Evolutionary conservation across 192 early-diverging fungal genomes (phyloP), one percentile per base, ranked within the genome.

Genomic region (Podila clonocystis): DNA sequence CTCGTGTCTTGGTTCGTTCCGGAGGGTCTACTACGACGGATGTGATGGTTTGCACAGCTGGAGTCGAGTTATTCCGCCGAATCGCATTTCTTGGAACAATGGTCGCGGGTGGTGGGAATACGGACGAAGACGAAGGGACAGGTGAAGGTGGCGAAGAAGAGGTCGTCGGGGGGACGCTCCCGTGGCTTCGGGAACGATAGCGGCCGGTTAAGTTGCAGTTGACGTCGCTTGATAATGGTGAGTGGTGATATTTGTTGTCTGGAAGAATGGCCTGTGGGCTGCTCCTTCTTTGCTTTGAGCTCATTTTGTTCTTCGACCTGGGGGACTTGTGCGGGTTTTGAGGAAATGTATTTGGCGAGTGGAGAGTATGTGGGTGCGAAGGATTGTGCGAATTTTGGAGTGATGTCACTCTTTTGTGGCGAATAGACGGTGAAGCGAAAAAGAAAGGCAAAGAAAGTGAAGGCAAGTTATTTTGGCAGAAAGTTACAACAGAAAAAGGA

Each of bases 41-140:
- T 17, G 60, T 7, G n/a, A 31, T 11, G 33, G 58, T 72, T 9
- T 72, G 70, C 28, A 73, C 70, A 4, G 76, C 28, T 9, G 76
- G 62, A 7, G 45, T 59, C 19, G 76, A 72, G 57, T 68, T 72
- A 57, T 72, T 80, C 9, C 76, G 26, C 15, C 66, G 70, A 28
- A 80, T 72, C 50, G 30, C 26, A 28, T 29, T 50, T 33, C 66
- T 68, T 58, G 70, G 65, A 28, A 31, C 28, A 41, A 57, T 15
- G 33, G 49, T 19, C 34, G 63, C 50, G n/a, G 64, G 31, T 13
- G 57, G 68, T 17, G 50, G 5, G 48, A 20, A 45, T 30, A 50
- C 33, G 12, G 67, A 65, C 5, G 33, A 34, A 15, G 41, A 11
- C 19, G 62, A 41, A 19, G 68, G n/a, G 8, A 20, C 50, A 48